Conservation (phyloP, 2,329 filamentous ascomycete species). For the Fusarium palustre region DNA sequence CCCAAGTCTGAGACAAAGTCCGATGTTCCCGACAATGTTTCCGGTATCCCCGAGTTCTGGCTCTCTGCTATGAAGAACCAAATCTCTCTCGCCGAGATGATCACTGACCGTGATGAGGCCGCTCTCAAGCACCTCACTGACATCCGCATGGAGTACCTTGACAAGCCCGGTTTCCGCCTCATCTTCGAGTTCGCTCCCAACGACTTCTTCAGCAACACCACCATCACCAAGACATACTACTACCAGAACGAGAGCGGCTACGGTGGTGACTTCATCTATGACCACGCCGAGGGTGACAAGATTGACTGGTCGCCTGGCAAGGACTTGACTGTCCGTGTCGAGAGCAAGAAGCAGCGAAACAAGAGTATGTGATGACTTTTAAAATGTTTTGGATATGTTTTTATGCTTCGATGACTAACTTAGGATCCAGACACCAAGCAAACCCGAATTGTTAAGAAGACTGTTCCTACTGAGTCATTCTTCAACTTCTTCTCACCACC, state of each 20-base stretch:
- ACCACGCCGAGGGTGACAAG: conserved; percentile 97
- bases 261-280: conserved; percentile 99
- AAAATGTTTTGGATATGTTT: neutral
- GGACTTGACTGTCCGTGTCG: conserved; percentile 92
- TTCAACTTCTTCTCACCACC: conserved; percentile 99
- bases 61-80: conserved; percentile 99
- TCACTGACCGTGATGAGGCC: conserved; percentile 95
- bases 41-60: conserved; percentile 99
- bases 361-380: conserved; percentile 78
- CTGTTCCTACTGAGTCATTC: conserved; percentile 97
- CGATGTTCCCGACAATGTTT: conserved; percentile 66
- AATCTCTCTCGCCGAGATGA: conserved; percentile 95
- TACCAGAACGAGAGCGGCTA: conserved; percentile 99
- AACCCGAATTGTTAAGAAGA: conserved; percentile 98
- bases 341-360: conserved; percentile 99
- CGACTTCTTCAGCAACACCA: conserved; percentile 98
- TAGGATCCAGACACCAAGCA: conserved; percentile 88
- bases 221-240: conserved; percentile 96
- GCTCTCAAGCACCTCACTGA: conserved; percentile 91
- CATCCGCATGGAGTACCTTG: conserved; percentile 99
- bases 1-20: conserved; percentile 68
- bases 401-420: conserved; percentile 10
- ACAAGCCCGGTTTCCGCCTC: conserved; percentile 96
- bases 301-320: conserved; percentile 96
- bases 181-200: conserved; percentile 98